Evolutionary conservation across 2,329 filamentous ascomycete genomes (phyloP).

Genomic region (Fusarium armeniacum): DNA sequence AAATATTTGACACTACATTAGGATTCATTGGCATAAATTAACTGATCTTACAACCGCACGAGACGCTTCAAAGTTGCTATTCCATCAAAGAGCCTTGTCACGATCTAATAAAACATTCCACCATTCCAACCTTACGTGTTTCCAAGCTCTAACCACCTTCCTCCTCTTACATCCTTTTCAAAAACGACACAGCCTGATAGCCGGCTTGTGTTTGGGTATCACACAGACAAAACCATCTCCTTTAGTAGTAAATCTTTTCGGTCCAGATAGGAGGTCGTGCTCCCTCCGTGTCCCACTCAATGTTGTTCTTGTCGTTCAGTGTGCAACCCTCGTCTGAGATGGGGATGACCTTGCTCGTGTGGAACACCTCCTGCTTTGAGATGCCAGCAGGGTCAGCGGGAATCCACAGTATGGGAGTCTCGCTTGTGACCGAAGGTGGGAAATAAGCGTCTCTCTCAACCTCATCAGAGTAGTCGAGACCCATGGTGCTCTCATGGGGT

Average conservation of each 20-base stretch:
- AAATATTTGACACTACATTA: slow-evolving; percentile 35
- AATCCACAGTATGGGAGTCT: slow-evolving; percentile 79
- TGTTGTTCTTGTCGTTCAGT: slow-evolving; percentile 73
- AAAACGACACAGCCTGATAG: slow-evolving; percentile 45
- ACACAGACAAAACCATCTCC: slow-evolving; percentile 30
- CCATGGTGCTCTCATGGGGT: slow-evolving; percentile 66
- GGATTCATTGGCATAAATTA: slow-evolving; percentile 34
- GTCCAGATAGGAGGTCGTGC: slow-evolving; percentile 61
- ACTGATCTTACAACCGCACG: slow-evolving; percentile 9
- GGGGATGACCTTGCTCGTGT: slow-evolving; percentile 75
- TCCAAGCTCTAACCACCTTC: slow-evolving; percentile 7
- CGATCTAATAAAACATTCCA: slow-evolving; percentile 12
- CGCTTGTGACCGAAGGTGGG: slow-evolving; percentile 75
- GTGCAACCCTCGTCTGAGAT: slow-evolving; percentile 80
- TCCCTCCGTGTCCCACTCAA: slow-evolving; percentile 59
- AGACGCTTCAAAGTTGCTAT: slow-evolving; percentile 1
- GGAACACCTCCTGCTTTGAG: slow-evolving; percentile 77
- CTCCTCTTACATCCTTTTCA: slow-evolving; percentile 4
- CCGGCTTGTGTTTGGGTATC: slow-evolving; percentile 49
- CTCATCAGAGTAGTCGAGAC: slow-evolving; percentile 71
- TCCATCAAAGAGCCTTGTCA: slow-evolving; percentile 1
- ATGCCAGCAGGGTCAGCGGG: slow-evolving; percentile 78
- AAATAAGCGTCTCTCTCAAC: slow-evolving; percentile 77
- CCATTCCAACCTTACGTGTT: not conserved
- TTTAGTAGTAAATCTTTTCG: slow-evolving; percentile 62